Base-by-base conservation (phyloP, 1,284 basidiomycete genomes). In the Apiotrichum sp. region DNA sequence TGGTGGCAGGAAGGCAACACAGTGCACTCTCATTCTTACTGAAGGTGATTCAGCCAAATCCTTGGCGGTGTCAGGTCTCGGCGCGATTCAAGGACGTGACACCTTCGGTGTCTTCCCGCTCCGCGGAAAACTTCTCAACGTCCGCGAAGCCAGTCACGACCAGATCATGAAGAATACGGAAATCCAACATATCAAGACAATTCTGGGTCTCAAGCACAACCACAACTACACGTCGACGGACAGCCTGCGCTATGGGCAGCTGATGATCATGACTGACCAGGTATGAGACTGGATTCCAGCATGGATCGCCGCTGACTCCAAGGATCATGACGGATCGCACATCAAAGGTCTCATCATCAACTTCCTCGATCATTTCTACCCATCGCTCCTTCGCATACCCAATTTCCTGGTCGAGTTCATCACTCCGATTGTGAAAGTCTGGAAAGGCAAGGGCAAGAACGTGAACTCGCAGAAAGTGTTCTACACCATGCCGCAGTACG, bases 201-300 rank as follows among this genome's bases (percentile, higher is more conserved):
- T 98, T 66, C 83, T 99, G 79, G 96, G 96, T 22, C 78, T 98
- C 57, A 92, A 96, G 74, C 92, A 96, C 72, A 89, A 88, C 68
- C 93, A 93, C 75, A 86, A 87, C 61, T 99, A 99, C 75, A 79
- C 78, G 31, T 83, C 82, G 52, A 78, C 83, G 14, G 79, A 81
- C 48, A 87, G 83, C 64, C 77, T 99, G 70, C 86, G 96, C 31
- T 99, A 99, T 69, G 96, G 96, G 1, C 86, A 87, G 56, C 76
- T 99, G 58, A 99, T 99, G 96, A 93, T 99, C 70, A 99, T 99
- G 96, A 93, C 96, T 11, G 96, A 99, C 86, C 93, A 98, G 83
- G 91, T 89, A 46, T 52, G 62, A 22, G 22, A 22, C 22, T 22
- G 22, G 22, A 22, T 22, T 22, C 22, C 22, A 22, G 22, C 22